A percentile compares a stretch with the other conserved stretches of the same genome.
phyloP scores from a whole-genome alignment of 768 basidiomycete species.

The Roridomyces roridus region DNA sequence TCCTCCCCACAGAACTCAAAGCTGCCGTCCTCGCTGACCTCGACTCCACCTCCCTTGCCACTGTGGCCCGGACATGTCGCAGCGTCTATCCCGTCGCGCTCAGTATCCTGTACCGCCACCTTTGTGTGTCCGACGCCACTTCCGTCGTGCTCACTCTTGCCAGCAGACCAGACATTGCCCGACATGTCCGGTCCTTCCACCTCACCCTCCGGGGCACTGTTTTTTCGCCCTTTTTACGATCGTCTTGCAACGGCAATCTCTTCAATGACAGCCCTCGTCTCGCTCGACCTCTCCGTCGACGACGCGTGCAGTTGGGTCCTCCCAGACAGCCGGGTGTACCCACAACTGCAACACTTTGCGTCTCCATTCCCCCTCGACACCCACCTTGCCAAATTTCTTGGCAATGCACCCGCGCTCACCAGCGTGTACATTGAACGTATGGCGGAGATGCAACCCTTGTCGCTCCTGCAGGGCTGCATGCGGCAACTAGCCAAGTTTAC shows the following conservation, averaged over 20 bases:
- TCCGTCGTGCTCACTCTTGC: constrained; percentile 63
- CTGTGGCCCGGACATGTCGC: constrained; percentile 52
- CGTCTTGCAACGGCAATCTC: constrained; percentile 58
- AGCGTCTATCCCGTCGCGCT: constrained; percentile 56
- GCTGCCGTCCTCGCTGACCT: constrained; percentile 51
- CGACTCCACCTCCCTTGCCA: constrained; percentile 46
- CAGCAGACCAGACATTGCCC: constrained; percentile 59
- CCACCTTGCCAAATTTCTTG: constrained; percentile 64
- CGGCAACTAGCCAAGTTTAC: constrained; percentile 61
- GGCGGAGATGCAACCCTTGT: constrained; percentile 35
- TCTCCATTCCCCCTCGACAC: constrained; percentile 68
- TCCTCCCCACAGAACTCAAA: constrained; percentile 68
- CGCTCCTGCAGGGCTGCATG: constrained; percentile 44
- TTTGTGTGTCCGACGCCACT: constrained; percentile 46
- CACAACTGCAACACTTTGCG: constrained; percentile 59
- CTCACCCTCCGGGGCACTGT: constrained; percentile 54
- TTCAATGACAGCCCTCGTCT: constrained; percentile 64
- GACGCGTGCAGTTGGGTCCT: constrained; percentile 61
- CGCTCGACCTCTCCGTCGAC: constrained; percentile 63
- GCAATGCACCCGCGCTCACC: constrained; percentile 54
- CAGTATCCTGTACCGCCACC: constrained; percentile 66
- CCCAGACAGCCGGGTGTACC: constrained; percentile 40
- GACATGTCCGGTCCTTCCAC: constrained; percentile 65
- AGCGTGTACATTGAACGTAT: constrained; percentile 60
- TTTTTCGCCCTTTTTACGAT: constrained; percentile 54